These are phyloP conservation scores for Amanita thiersii DNA, from an alignment of 768 basidiomycete genomes.

Conservation along the genomic window DNA sequence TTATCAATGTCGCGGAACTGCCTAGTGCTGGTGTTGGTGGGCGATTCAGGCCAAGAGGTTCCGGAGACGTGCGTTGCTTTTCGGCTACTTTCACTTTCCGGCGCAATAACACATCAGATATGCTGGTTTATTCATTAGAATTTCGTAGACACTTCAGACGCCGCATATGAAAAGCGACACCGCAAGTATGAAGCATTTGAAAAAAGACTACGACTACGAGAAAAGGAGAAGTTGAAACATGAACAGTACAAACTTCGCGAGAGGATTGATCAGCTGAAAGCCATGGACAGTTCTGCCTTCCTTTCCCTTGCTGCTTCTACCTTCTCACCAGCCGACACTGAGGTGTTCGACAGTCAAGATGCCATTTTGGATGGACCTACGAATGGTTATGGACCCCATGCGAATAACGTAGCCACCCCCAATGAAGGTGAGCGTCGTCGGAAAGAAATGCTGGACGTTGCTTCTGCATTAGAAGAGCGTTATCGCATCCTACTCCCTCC, in stretches of 20 bases:
- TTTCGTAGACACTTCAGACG: constrained; percentile 68
- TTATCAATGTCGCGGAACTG: constrained; percentile 35
- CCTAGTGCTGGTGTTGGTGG: constrained; percentile 57
- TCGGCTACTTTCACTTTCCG: neutral
- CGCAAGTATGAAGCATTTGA: constrained; percentile 83
- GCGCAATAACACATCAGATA: constrained; percentile 10
- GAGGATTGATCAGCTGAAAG: constrained; percentile 74
- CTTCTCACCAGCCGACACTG: constrained; percentile 36
- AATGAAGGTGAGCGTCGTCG: constrained; percentile 69
- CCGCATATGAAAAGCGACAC: constrained; percentile 74
- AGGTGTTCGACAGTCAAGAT: constrained; percentile 18
- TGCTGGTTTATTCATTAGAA: constrained; percentile 23
- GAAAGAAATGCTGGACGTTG: constrained; percentile 67
- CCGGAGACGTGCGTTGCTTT: constrained; percentile 55
- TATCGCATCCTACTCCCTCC: constrained; percentile 70
- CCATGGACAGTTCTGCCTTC: constrained; percentile 68
- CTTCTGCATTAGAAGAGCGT: constrained; percentile 57
- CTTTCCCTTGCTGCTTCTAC: constrained; percentile 49
- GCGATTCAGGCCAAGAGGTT: constrained; percentile 60
- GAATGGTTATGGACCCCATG: constrained; percentile 23
- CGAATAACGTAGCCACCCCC: constrained; percentile 28
- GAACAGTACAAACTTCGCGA: constrained; percentile 90
- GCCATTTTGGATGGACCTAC: constrained; percentile 14
- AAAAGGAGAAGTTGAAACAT: constrained; percentile 88
- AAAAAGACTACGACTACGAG: constrained; percentile 75